Base-by-base conservation (phyloP, 148 eudicot genomes). In the Persicaria tinctoria region DNA sequence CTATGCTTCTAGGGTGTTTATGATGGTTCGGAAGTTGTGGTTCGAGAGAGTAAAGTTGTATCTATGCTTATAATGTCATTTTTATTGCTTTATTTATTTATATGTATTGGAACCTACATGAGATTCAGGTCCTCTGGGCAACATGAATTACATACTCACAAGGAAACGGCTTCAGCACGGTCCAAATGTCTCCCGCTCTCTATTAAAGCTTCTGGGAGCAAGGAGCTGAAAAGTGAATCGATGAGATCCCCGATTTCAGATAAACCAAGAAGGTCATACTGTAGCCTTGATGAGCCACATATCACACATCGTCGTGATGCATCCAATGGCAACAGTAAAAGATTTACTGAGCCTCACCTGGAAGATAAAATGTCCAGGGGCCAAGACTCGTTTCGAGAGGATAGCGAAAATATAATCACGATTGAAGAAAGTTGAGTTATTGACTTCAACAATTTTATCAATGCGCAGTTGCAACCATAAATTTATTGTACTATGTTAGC, bases 341-440 rank as follows among this genome's bases (percentile, higher is more conserved):
- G 98, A 78, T 81, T 79, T 50, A 84, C 93, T 4, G 94, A 83
- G 76, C 87, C 86, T 73, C 79, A 81, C 32, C 72, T 82, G 0
- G 79, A 71, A 53, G 85, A 76, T 71, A 81, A 77, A 27, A 82
- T 78, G 50, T 80, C 85, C 51, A 49, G 72, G 60, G 74, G 86
- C 20, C 49, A 75, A 9, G 84, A 87, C 47, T 84, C 88, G n/a
- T 79, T 81, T 78, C 75, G 85, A 73, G 85, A 80, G 66, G 78
- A 87, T 51, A 76, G 85, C 72, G 93, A 87, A 62, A 91, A 85
- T 62, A 85, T 87, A 83, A 78, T 87, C 78, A 86, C 85, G 78
- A 84, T 88, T 51, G 97, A 94, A 90, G 98, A 91, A 89, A 94
- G 98, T 87, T 91, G 79, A 88, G 93, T 88, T 74, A 12, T 78